Evolutionary conservation across 371 early-diverging fungal genomes (phyloP).

Genomic region (Dinochytrium kinnereticum): DNA sequence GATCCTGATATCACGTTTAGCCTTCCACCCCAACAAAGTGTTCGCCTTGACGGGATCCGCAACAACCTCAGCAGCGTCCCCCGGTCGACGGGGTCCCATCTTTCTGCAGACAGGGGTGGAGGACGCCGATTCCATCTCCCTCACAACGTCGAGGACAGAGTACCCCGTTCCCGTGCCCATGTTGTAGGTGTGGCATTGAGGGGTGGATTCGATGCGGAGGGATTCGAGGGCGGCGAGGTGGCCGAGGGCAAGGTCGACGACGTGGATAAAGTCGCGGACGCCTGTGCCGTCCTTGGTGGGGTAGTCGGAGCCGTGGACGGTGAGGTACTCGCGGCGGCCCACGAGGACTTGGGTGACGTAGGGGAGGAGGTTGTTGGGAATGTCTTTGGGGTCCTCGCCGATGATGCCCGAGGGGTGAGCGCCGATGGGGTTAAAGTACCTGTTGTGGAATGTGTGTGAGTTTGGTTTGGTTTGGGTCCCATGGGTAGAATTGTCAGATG

Average conservation of each 20-base stretch:
- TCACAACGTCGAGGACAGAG: constrained; percentile 84
- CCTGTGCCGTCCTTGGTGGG: constrained; percentile 85
- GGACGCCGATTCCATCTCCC: constrained; percentile 73
- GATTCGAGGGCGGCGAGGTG: constrained; percentile 81
- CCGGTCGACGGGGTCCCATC: constrained; percentile 34
- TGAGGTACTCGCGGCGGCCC: constrained; percentile 72
- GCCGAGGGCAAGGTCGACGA: constrained; percentile 83
- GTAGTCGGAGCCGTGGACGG: constrained; percentile 84
- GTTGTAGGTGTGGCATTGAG: constrained; percentile 73
- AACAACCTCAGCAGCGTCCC: constrained; percentile 24
- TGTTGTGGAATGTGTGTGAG: constrained; percentile 42
- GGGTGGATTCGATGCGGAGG: constrained; percentile 50
- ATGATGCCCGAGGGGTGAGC: constrained; percentile 85
- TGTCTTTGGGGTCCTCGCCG: constrained; percentile 81
- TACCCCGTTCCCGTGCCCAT: constrained; percentile 86
- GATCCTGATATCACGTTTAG: constrained; percentile 19
- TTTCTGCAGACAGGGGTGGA: constrained; percentile 68
- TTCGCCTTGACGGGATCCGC: constrained; percentile 13
- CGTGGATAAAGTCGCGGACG: constrained; percentile 89
- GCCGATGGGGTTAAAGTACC: constrained; percentile 88
- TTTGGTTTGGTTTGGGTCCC: neutral
- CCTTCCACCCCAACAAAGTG: constrained; percentile 10
- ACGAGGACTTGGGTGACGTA: constrained; percentile 80
- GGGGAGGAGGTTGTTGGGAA: constrained; percentile 91
- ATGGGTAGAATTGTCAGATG: no score